A percentile compares a stretch with the other conserved stretches of the same genome.
Conservation (phyloP, 257 asterid species). For the Ajuga chamaepitys region DNA sequence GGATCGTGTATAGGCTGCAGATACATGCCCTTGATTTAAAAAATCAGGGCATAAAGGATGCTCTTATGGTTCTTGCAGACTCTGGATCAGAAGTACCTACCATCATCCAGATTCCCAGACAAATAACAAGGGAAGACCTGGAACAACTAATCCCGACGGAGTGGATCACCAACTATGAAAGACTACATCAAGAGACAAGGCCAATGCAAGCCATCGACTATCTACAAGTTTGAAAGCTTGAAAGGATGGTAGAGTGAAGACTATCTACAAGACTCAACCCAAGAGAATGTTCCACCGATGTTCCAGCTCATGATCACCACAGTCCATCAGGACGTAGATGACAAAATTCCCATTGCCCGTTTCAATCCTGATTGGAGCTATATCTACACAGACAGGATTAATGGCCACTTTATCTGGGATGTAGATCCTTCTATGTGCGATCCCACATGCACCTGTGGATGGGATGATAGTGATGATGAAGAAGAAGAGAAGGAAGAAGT, state of each 20-base stretch:
- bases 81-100: not conserved
- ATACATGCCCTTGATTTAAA: not conserved
- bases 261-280: too few relatives aligned
- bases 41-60: not conserved
- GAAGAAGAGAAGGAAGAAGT: too few relatives aligned
- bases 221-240: too few relatives aligned
- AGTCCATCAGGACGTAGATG: accelerated
- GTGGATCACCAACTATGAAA: not conserved
- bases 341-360: accelerated
- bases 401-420: too few relatives aligned
- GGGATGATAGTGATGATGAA: not conserved
- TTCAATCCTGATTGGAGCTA: not conserved
- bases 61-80: not conserved
- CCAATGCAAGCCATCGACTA: too few relatives aligned
- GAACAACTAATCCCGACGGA: not conserved
- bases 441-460: too few relatives aligned
- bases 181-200: not conserved
- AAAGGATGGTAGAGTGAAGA: too few relatives aligned
- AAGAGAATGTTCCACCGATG: not conserved
- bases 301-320: not conserved
- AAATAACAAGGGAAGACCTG: not conserved
- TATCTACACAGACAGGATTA: not conserved
- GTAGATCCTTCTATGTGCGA: too few relatives aligned
- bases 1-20: not conserved
- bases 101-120: too few relatives aligned